Base-by-base conservation (phyloP, 176 grass and related monocot genomes). In the Lolium multiflorum region DNA sequence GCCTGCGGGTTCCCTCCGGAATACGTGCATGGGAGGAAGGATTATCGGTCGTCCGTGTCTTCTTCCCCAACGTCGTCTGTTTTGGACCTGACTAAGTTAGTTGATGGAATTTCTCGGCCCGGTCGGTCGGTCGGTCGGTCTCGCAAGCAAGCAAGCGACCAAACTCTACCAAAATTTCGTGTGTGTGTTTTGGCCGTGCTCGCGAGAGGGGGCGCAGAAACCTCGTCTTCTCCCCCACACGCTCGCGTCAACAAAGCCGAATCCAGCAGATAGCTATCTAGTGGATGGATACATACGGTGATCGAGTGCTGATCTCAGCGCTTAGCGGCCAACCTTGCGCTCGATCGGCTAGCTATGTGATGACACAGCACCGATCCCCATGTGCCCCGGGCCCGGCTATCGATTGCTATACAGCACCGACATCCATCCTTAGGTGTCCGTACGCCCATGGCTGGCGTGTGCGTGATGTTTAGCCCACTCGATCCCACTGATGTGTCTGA, bases 361-460 rank as follows among this genome's bases (percentile, higher is more conserved):
- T 65, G 41, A 35, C 31, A 31, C 28, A 31, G 28, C 65, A 9
- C 71, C 65, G 20, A 9, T 20, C 3, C 56, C 64, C 88, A 76
- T 78, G 87, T 90, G 2, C 1, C 28, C 28, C 31, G 2, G 31
- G 83, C 44, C 16, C 0, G 7, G 43, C 17, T 38, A 46, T 24
- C 28, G 74, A 31, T 16, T 21, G 71, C 65, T 83, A 41, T 74
- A 73, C 84, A 83, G 47, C 78, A 54, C 48, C 43, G 7, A 26
- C 13, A 75, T 24, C 51, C 51, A 16, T 41, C 78, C 31, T 60
- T 64, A 61, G 8, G 79, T 48, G 38, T 48, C 56, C 11, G 35
- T 68, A 49, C 9, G 22, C 18, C n/a, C 22, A 38, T 17, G 35
- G 18, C 51, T 26, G 15, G 6, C 46, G 38, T 48, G 38, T 62